Evolutionary conservation across 1,284 basidiomycete genomes (phyloP).

Genomic region (Boletus semigastroideus): DNA sequence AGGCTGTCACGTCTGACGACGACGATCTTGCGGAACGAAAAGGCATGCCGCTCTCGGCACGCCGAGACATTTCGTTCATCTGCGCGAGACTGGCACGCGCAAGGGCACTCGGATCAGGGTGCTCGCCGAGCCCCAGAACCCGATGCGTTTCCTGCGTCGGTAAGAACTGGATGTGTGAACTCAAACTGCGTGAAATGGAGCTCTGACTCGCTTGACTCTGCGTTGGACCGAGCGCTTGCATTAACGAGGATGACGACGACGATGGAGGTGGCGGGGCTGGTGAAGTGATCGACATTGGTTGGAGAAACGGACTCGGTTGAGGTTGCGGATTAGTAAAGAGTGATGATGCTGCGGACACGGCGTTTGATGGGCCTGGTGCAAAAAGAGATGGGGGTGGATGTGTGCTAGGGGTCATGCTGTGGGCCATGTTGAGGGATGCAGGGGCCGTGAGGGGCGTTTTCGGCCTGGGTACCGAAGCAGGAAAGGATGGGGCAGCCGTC

Average conservation of each 20-base stretch:
- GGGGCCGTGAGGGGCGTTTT: constrained; percentile 24
- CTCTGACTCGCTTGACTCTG: constrained; percentile 16
- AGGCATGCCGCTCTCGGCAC: constrained; percentile 48
- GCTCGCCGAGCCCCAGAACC: constrained; percentile 46
- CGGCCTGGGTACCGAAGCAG: constrained; percentile 16
- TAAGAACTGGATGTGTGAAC: constrained; percentile 43
- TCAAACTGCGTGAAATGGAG: constrained; percentile 11
- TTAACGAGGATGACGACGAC: constrained; percentile 25
- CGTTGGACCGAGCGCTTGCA: constrained; percentile 24
- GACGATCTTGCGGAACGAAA: constrained; percentile 32
- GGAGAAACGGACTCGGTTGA: constrained; percentile 33
- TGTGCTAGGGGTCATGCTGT: constrained; percentile 35
- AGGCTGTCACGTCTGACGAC: constrained; percentile 18
- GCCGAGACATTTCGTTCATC: constrained; percentile 72
- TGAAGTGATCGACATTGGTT: constrained; percentile 18
- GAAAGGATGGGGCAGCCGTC: constrained; percentile 16
- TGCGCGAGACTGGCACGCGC: constrained; percentile 62
- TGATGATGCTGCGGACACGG: constrained; percentile 12
- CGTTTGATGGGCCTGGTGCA: constrained; percentile 15
- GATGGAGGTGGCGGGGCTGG: constrained; percentile 13
- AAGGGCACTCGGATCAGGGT: constrained; percentile 48
- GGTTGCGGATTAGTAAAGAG: constrained; percentile 23
- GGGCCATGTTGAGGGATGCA: constrained; percentile 11
- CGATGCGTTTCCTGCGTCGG: constrained; percentile 58
- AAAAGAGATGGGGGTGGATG: constrained; percentile 34